phyloP scores from a whole-genome alignment of 495 filamentous ascomycete genomes.

The Ramalina intermedia region DNA sequence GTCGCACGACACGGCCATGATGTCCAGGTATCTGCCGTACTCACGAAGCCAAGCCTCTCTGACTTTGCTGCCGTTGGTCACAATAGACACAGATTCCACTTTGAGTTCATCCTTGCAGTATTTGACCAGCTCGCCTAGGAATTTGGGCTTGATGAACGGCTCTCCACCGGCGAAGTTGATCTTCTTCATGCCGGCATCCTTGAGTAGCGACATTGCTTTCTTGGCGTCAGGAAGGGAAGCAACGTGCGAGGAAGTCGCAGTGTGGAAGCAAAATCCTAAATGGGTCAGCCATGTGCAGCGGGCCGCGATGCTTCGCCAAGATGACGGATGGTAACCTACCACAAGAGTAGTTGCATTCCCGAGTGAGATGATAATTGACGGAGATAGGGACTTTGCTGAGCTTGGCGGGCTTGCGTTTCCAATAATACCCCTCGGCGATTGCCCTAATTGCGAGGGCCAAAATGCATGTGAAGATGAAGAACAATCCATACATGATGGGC shows the following conservation, averaged over 20 bases:
- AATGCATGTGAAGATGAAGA: too few species aligned
- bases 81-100: conserved; percentile 38
- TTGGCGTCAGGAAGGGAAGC: conserved; percentile 25
- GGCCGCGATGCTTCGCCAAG: neutral
- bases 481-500: too few species aligned
- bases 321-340: neutral
- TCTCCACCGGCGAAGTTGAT: conserved; percentile 48
- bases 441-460: too few species aligned
- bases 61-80: conserved; percentile 38
- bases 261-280: conserved; percentile 42
- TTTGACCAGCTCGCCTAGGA: conserved; percentile 30
- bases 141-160: conserved; percentile 38
- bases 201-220: conserved; percentile 30
- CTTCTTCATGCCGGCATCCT: conserved; percentile 39
- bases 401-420: neutral
- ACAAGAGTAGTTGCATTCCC: conserved; percentile 37
- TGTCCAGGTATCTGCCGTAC: conserved; percentile 33
- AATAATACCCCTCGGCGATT: too few species aligned
- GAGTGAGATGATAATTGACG: conserved; percentile 35
- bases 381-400: conserved; percentile 21
- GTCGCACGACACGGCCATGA: conserved; percentile 42
- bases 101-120: conserved; percentile 37
- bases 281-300: neutral
- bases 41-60: conserved; percentile 26
- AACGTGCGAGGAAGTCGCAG: conserved; percentile 31